A percentile compares a stretch with the other conserved stretches of the same genome.
phyloP scores from a whole-genome alignment of 2,329 filamentous ascomycete species.

The Curvularia sp. region DNA sequence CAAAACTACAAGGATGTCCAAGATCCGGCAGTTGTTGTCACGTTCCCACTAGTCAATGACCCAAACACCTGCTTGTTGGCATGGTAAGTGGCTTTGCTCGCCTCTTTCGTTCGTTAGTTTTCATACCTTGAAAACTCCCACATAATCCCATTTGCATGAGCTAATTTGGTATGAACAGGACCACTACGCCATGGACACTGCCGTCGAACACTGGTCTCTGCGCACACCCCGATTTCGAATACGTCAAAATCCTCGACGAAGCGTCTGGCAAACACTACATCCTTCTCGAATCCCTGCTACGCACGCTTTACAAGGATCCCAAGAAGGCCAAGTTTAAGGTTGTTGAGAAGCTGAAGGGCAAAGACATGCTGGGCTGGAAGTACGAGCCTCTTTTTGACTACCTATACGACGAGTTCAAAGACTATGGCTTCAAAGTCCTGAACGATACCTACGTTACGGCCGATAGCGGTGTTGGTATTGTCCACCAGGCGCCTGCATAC shows the following conservation, averaged over 20 bases:
- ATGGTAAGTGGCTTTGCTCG: constrained; percentile 59
- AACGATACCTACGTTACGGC: constrained; percentile 87
- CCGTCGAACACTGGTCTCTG: constrained; percentile 82
- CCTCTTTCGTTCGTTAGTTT: neutral
- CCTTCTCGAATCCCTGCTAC: constrained; percentile 79
- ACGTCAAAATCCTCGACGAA: constrained; percentile 85
- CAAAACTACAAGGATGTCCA: constrained; percentile 95
- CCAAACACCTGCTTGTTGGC: constrained; percentile 78
- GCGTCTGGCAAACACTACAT: constrained; percentile 84
- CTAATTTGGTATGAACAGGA: constrained; percentile 50
- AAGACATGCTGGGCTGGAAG: constrained; percentile 85
- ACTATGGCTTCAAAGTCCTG: constrained; percentile 80
- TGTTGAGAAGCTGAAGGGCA: constrained; percentile 79
- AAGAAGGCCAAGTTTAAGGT: constrained; percentile 95
- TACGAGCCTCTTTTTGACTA: constrained; percentile 91
- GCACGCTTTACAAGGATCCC: constrained; percentile 88
- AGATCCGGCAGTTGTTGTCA: constrained; percentile 87
- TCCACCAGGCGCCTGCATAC: constrained; percentile 91
- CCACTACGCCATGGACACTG: constrained; percentile 86
- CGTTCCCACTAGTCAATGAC: constrained; percentile 82
- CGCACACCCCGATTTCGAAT: constrained; percentile 83
- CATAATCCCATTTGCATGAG: neutral
- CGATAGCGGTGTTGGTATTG: constrained; percentile 90
- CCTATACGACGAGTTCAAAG: constrained; percentile 88
- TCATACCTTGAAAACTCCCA: neutral